A percentile compares a stretch with the other conserved stretches of the same genome.
Conservation (phyloP, 78 protist species). For the Dictyostelium capitatum region DNA sequence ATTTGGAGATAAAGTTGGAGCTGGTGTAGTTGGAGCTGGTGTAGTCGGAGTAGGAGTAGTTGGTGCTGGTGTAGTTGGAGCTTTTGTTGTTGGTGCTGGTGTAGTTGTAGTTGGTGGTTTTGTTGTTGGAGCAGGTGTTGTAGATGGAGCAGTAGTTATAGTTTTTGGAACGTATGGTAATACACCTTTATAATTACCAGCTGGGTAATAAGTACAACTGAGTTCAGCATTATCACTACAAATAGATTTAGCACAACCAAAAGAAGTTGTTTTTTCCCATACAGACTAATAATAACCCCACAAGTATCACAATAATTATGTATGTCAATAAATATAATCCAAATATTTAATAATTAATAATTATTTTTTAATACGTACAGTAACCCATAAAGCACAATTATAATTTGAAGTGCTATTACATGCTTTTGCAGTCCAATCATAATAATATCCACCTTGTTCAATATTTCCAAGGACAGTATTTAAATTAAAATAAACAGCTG, state of each 20-base stretch:
- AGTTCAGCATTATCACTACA: neutral
- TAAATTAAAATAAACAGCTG: slow-evolving; percentile 17
- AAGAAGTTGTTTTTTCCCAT: neutral
- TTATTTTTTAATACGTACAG: neutral
- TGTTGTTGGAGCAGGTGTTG: neutral
- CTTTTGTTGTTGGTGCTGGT: neutral
- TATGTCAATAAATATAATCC: neutral
- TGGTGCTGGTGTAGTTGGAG: neutral
- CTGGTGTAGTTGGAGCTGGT: neutral
- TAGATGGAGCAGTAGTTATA: neutral
- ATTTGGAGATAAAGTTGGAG: neutral
- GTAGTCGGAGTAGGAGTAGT: neutral
- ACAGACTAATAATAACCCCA: neutral
- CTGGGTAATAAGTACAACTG: slow-evolving; percentile 1
- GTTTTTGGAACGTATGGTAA: neutral
- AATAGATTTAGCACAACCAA: slow-evolving; percentile 30
- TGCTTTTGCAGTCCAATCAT: slow-evolving; percentile 5
- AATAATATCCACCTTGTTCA: neutral
- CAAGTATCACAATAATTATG: too few species aligned
- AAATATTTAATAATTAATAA: neutral
- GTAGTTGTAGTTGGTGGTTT: neutral
- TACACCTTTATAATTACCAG: neutral
- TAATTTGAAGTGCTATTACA: neutral
- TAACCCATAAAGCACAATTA: slow-evolving; percentile 17
- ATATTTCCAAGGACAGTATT: neutral